These are phyloP conservation scores for Debaryomycetaceae sp. DNA, from an alignment of 1,139 yeast genomes.

Conservation along the genomic window DNA sequence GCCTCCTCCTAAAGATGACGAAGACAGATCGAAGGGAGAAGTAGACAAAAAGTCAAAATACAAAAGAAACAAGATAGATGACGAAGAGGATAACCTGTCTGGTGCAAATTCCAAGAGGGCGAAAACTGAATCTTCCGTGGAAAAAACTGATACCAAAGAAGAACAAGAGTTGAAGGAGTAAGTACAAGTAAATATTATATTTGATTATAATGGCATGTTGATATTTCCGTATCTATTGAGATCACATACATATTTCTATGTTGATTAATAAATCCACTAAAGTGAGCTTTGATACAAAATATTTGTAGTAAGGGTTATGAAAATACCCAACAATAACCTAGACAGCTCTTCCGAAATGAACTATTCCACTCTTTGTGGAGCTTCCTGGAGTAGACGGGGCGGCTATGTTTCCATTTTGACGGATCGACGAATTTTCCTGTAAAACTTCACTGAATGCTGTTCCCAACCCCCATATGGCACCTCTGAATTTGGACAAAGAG, in stretches of 20 bases:
- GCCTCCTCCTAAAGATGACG: conserved; percentile 79
- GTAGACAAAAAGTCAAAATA: conserved; percentile 50
- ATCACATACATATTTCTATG: conserved; percentile 2
- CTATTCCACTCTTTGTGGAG: conserved; percentile 21
- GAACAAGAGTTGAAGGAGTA: conserved; percentile 22
- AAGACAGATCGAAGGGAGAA: conserved; percentile 44
- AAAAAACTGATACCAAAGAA: conserved; percentile 12
- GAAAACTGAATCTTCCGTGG: conserved; percentile 16
- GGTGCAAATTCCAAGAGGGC: conserved; percentile 11
- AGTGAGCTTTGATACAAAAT: too few species aligned
- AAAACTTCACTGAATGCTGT: conserved; percentile 10
- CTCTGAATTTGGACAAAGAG: conserved; percentile 43
- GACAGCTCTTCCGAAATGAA: conserved; percentile 34
- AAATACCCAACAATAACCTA: too few species aligned
- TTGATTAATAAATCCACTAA: conserved; percentile 8
- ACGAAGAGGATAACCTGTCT: conserved; percentile 25
- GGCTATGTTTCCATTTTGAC: conserved; percentile 13
- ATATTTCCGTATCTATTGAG: background rate
- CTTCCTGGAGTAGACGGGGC: conserved; percentile 25
- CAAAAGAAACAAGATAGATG: conserved; percentile 50
- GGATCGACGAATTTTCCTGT: conserved; percentile 1
- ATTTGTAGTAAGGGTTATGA: too few species aligned
- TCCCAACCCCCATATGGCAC: conserved; percentile 54
- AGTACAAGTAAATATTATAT: background rate
- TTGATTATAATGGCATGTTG: background rate